Base-by-base conservation (phyloP, 1,284 basidiomycete genomes). In the Peniophora sp. region DNA sequence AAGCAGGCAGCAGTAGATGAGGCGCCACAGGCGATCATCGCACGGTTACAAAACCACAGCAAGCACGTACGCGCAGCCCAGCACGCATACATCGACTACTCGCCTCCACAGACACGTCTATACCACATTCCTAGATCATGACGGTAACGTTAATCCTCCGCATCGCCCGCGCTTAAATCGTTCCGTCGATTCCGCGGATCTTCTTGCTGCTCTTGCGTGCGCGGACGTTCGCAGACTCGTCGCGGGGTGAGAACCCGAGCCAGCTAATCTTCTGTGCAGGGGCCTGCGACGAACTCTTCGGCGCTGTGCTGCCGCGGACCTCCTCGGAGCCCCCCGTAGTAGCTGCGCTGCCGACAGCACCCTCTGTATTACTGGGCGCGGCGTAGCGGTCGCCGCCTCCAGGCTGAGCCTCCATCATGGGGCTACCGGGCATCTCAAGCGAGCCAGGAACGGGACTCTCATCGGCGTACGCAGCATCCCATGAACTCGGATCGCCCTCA, bases 371-470 rank as follows among this genome's bases (percentile, higher is more conserved):
- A 36, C 47, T 49, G 3, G 48, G 39, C 36, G 47, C 48, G 10
- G 52, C 54, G 42, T 49, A 35, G 36, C 52, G 54, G 44, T 57
- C 51, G 39, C 47, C 47, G 22, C 34, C 48, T 32, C 45, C 49
- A 27, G 59, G 55, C 43, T 51, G 53, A 41, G 57, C 57, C 32
- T 61, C 62, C 9, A 45, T 62, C 58, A n/a, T 53, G 57, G 47
- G 50, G 53, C 39, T 27, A 12, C 48, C 22, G n/a, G 35, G 11
- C 6, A 34, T 37, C 14, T 47, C 52, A 39, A 48, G 12, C 34
- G 17, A 6, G 22, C 20, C 14, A 24, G 55, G 52, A 14, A 50
- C 50, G 14, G 56, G 58, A 27, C 57, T 51, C 36, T 60, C 50
- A 12, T 66, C 62, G 17, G 57, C 52, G 39, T 66, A 63, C 3